Conservation (phyloP, 768 basidiomycete species). For the Baorangia bicolor region DNA sequence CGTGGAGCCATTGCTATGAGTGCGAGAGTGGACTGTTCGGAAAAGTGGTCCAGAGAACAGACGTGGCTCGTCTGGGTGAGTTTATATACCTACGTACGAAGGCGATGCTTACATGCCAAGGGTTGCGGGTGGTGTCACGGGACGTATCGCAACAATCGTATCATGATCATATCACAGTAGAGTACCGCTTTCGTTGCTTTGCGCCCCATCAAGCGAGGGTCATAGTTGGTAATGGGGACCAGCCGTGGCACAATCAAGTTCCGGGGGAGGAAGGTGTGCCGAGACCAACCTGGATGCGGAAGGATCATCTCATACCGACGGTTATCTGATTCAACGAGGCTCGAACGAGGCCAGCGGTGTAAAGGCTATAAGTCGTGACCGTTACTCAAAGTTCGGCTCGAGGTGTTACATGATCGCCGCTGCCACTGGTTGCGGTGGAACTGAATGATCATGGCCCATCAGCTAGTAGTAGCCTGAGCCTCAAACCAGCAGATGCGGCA, state of each 20-base stretch:
- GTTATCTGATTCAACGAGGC: constrained; percentile 31
- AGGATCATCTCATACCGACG: constrained; percentile 8
- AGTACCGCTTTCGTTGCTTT: neutral
- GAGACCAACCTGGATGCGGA: constrained; percentile 10
- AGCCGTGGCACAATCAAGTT: neutral
- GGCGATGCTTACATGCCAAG: constrained; percentile 6
- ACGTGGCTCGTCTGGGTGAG: neutral
- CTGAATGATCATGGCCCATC: neutral
- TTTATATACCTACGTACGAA: constrained; percentile 21
- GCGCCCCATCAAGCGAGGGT: constrained; percentile 1
- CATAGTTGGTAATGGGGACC: neutral
- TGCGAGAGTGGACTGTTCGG: constrained; percentile 5
- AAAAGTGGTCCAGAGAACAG: constrained; percentile 1
- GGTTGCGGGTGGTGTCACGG: neutral
- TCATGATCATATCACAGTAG: too few relatives aligned
- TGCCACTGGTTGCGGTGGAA: neutral
- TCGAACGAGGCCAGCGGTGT: neutral
- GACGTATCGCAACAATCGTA: constrained; percentile 5
- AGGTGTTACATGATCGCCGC: neutral
- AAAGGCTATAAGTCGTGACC: neutral
- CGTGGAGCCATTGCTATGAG: constrained; percentile 36
- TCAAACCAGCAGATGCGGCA: too few relatives aligned
- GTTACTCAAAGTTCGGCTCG: neutral
- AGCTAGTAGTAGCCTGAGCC: too few relatives aligned
- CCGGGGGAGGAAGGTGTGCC: neutral